A percentile compares a stretch with the other conserved stretches of the same genome.
phyloP scores from a whole-genome alignment of 805 yeast species.

The Saturnispora galanensis region DNA sequence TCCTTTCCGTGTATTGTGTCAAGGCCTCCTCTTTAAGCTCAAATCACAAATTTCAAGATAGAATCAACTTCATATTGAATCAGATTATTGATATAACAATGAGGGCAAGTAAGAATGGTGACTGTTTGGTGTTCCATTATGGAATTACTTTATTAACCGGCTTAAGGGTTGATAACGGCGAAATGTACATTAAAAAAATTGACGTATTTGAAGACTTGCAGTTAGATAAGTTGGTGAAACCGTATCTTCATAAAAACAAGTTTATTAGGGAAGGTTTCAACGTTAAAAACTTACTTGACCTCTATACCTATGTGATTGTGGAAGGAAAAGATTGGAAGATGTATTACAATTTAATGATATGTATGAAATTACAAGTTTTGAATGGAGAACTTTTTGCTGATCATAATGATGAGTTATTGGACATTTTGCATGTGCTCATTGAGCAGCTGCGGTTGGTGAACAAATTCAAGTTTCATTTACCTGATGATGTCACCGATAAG shows the following conservation, averaged over 20 bases:
- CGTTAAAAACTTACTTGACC: slow-evolving; percentile 38
- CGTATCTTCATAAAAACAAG: slow-evolving; percentile 24
- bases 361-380: slow-evolving; percentile 61
- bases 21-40: background rate
- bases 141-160: slow-evolving; percentile 5
- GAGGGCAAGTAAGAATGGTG: background rate
- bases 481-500: slow-evolving; percentile 37
- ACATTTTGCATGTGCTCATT: slow-evolving; percentile 35
- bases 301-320: slow-evolving; percentile 40
- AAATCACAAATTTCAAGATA: background rate
- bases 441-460: slow-evolving; percentile 47
- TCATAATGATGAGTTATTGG: slow-evolving; percentile 32
- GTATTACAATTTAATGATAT: slow-evolving; percentile 56
- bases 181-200: background rate
- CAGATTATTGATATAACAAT: slow-evolving; percentile 1
- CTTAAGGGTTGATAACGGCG: background rate
- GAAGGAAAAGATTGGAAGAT: slow-evolving; percentile 59
- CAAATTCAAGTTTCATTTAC: slow-evolving; percentile 31
- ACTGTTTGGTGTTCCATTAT: background rate
- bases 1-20: slow-evolving; percentile 1
- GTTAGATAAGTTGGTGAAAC: slow-evolving; percentile 32
- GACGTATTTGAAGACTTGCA: background rate
- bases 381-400: slow-evolving; percentile 41
- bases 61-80: background rate
- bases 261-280: slow-evolving; percentile 39